A percentile compares a stretch with the other conserved stretches of the same genome.
These are phyloP conservation scores for Mortierella sp. DNA, from an alignment of 371 early-diverging fungal species.

Conservation along the genomic window DNA sequence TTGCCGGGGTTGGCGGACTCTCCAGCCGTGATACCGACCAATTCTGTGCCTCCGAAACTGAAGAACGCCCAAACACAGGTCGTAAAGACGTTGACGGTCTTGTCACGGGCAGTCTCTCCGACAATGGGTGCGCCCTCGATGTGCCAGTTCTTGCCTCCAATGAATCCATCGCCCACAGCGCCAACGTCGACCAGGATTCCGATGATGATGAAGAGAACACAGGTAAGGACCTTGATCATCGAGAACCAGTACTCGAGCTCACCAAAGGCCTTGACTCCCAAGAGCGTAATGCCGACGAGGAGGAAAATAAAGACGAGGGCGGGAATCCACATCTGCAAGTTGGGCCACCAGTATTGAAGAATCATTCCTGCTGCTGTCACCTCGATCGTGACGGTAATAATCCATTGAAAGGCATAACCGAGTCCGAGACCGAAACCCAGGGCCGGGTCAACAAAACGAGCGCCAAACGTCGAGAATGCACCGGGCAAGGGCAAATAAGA, in stretches of 20 bases:
- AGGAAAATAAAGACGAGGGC: slow-evolving; percentile 32
- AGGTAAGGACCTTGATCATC: slow-evolving; percentile 68
- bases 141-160: slow-evolving; percentile 59
- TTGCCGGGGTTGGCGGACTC: slow-evolving; percentile 79
- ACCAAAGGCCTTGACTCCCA: slow-evolving; percentile 60
- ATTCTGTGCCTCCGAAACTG: slow-evolving; percentile 87
- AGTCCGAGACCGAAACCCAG: slow-evolving; percentile 86
- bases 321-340: slow-evolving; percentile 39
- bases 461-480: slow-evolving; percentile 84
- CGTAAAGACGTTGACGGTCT: slow-evolving; percentile 66
- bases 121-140: slow-evolving; percentile 87
- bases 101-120: slow-evolving; percentile 60
- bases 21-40: slow-evolving; percentile 82
- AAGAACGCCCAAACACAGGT: slow-evolving; percentile 87
- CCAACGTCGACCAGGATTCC: slow-evolving; percentile 66
- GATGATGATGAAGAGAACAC: slow-evolving; percentile 79
- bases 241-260: slow-evolving; percentile 68
- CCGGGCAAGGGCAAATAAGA: slow-evolving; percentile 86
- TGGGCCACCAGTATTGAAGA: slow-evolving; percentile 80
- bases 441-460: slow-evolving; percentile 87
- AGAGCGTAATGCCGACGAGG: slow-evolving; percentile 46
- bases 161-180: slow-evolving; percentile 61
- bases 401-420: slow-evolving; percentile 83
- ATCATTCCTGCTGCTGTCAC: slow-evolving; percentile 73
- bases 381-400: slow-evolving; percentile 84